Evolutionary conservation across 2,329 filamentous ascomycete species (phyloP).

Genomic region (Sporothrix globosa): DNA sequence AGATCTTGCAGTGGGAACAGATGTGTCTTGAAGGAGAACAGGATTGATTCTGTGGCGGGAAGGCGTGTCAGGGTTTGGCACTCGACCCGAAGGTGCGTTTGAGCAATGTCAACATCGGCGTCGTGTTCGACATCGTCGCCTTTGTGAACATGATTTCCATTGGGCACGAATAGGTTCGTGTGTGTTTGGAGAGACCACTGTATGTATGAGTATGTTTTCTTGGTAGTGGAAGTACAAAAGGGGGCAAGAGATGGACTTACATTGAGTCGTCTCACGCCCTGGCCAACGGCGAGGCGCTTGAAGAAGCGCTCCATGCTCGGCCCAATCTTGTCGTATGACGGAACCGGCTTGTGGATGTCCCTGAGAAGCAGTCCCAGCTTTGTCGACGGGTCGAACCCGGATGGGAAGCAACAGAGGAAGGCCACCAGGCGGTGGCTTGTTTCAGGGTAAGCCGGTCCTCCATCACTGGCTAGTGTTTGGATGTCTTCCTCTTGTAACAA

Average conservation of each 20-base stretch:
- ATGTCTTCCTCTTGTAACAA: slow-evolving; percentile 47
- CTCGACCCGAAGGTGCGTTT: slow-evolving; percentile 52
- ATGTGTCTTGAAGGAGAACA: slow-evolving; percentile 63
- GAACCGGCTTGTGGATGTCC: slow-evolving; percentile 58
- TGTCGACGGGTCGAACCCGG: slow-evolving; percentile 55
- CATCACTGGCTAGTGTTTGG: slow-evolving; percentile 37
- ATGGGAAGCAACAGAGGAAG: slow-evolving; percentile 57
- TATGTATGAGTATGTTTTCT: too few relatives aligned
- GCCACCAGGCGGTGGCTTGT: slow-evolving; percentile 49
- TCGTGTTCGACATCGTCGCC: slow-evolving; percentile 44
- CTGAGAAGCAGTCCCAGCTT: slow-evolving; percentile 55
- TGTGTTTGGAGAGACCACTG: slow-evolving; percentile 57
- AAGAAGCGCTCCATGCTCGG: slow-evolving; percentile 61
- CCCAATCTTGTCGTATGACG: slow-evolving; percentile 58
- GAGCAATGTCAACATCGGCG: slow-evolving; percentile 46
- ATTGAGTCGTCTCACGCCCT: slow-evolving; percentile 55
- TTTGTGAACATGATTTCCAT: slow-evolving; percentile 46
- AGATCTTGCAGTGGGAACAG: slow-evolving; percentile 54
- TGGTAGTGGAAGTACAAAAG: neutral
- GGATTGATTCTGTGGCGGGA: slow-evolving; percentile 50
- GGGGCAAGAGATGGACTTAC: slow-evolving; percentile 42
- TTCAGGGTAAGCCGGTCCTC: slow-evolving; percentile 21
- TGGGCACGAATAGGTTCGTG: slow-evolving; percentile 47
- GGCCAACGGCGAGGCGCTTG: slow-evolving; percentile 52
- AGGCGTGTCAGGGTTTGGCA: slow-evolving; percentile 57